Evolutionary conservation across 768 basidiomycete species (phyloP).

Genomic region (Lactifluus subvellereus): DNA sequence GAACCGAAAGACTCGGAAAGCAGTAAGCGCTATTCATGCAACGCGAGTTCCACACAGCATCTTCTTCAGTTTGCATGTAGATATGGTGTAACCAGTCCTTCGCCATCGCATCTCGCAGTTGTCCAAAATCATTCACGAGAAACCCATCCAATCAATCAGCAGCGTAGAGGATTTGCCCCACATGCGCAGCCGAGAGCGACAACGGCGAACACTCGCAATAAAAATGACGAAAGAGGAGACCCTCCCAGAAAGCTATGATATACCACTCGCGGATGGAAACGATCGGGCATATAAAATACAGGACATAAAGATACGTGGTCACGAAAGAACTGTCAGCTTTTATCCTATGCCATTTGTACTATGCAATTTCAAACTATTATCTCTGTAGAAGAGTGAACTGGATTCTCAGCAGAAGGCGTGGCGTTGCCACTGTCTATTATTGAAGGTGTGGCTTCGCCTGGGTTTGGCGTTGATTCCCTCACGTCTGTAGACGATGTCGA

Average conservation of each 20-base stretch:
- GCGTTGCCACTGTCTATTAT: neutral
- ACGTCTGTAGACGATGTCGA: neutral
- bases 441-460: neutral
- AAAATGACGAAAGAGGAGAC: neutral
- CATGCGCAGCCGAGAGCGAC: neutral
- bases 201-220: neutral
- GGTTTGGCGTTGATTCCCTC: neutral
- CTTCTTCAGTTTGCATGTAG: no score
- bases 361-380: neutral
- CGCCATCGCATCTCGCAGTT: no score
- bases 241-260: no score
- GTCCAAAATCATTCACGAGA: neutral
- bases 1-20: no score
- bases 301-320: conserved; percentile 19
- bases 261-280: no score
- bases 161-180: neutral
- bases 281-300: conserved; percentile 16
- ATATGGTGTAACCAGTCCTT: no score
- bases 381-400: neutral
- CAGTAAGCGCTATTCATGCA: no score
- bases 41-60: no score
- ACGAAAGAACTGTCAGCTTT: neutral
- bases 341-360: neutral
- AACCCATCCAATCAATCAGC: neutral
- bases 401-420: neutral